phyloP scores from a whole-genome alignment of 805 yeast genomes.

The Starmerella sp. region DNA sequence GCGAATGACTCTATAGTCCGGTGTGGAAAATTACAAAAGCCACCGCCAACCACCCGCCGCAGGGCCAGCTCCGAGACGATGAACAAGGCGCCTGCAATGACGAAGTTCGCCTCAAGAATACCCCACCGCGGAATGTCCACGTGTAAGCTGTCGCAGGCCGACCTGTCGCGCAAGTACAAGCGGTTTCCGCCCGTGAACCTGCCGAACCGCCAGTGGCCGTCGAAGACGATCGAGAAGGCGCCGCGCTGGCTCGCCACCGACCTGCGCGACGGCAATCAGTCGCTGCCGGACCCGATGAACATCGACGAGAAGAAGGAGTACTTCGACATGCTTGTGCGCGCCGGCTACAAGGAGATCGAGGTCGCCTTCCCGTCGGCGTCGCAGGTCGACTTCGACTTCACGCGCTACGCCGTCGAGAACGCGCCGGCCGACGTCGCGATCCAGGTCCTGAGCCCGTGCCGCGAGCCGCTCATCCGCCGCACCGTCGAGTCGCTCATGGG shows the following conservation, averaged over 20 bases:
- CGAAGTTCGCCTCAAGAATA: neutral
- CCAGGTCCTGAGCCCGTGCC: conserved; percentile 66
- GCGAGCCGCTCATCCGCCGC: conserved; percentile 59
- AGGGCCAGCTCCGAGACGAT: neutral
- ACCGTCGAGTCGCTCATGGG: conserved; percentile 65
- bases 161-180: conserved; percentile 38
- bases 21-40: conserved; percentile 1
- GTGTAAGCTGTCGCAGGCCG: conserved; percentile 14
- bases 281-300: conserved; percentile 80
- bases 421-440: conserved; percentile 69
- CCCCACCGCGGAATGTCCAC: neutral
- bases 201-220: conserved; percentile 64
- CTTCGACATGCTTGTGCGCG: conserved; percentile 53
- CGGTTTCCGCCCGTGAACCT: conserved; percentile 45
- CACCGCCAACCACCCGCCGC: neutral
- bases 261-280: conserved; percentile 74
- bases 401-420: conserved; percentile 58
- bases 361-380: conserved; percentile 76
- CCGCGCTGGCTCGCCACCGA: conserved; percentile 82
- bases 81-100: neutral
- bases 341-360: conserved; percentile 76
- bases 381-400: conserved; percentile 70
- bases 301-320: conserved; percentile 62
- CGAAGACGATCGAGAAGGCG: conserved; percentile 42
- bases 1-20: neutral